Conservation (phyloP, 495 filamentous ascomycete species). For the Achaetomiella virescens region DNA sequence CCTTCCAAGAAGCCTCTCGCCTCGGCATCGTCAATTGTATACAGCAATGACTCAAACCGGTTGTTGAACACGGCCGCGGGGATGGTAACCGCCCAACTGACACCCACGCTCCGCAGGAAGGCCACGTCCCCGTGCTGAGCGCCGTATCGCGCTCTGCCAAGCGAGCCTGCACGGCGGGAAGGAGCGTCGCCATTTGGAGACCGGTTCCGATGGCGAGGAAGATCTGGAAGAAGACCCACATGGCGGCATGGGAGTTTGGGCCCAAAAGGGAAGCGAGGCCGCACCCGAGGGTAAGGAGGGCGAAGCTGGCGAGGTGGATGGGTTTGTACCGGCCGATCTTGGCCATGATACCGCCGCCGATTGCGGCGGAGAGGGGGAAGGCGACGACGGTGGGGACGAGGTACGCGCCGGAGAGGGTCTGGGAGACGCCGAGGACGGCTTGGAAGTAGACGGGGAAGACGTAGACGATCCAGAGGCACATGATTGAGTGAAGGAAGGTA, state of each 20-base stretch:
- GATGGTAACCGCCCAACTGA: slow-evolving; percentile 46
- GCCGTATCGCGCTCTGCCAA: slow-evolving; percentile 36
- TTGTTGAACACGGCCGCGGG: slow-evolving; percentile 48
- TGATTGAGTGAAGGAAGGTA: slow-evolving; percentile 22
- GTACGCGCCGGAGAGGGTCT: slow-evolving; percentile 32
- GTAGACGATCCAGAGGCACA: slow-evolving; percentile 34
- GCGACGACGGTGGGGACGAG: slow-evolving; percentile 34
- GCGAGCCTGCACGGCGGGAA: slow-evolving; percentile 37
- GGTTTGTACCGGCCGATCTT: slow-evolving; percentile 42
- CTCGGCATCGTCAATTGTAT: slow-evolving; percentile 19
- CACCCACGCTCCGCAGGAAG: slow-evolving; percentile 44
- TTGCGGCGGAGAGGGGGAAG: slow-evolving; percentile 24
- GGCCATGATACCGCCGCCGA: slow-evolving; percentile 18
- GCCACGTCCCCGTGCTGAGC: slow-evolving; percentile 38
- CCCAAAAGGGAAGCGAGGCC: slow-evolving; percentile 38
- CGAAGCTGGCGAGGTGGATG: slow-evolving; percentile 36
- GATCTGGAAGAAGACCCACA: slow-evolving; percentile 13
- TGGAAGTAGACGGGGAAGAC: slow-evolving; percentile 49
- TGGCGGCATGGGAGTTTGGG: background rate
- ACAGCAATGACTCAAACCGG: slow-evolving; percentile 14
- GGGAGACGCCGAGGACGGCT: slow-evolving; percentile 28
- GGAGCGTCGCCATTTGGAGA: slow-evolving; percentile 24
- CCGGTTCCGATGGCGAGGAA: slow-evolving; percentile 28
- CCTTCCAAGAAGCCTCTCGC: slow-evolving; percentile 15
- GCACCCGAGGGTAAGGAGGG: slow-evolving; percentile 35